Conservation (phyloP, 2,329 filamentous ascomycete species). For the Alternaria sp. region DNA sequence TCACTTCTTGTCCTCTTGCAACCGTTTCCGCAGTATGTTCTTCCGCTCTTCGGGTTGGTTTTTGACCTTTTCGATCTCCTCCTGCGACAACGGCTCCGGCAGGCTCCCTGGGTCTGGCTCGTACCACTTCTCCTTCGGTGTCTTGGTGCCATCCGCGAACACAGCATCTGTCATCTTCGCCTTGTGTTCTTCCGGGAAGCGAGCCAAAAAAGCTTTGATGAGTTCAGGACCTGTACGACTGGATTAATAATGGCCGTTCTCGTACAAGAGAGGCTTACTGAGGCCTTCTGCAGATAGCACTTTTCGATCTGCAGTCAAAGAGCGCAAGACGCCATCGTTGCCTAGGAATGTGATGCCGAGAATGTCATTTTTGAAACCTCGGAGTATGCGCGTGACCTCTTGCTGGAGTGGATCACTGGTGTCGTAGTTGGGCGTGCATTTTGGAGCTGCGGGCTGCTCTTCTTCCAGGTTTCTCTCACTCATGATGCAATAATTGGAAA, state of each 20-base stretch:
- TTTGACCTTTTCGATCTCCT: constrained; percentile 6
- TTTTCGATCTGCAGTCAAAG: constrained; percentile 12
- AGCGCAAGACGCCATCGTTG: constrained; percentile 17
- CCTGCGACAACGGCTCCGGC: constrained; percentile 7
- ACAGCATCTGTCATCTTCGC: not conserved
- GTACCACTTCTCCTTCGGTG: constrained; percentile 14
- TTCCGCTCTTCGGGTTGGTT: constrained; percentile 8
- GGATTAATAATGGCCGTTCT: not conserved
- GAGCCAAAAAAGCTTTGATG: constrained; percentile 1
- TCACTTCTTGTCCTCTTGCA: constrained; percentile 8
- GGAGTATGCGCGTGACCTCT: constrained; percentile 6
- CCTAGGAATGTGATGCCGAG: constrained; percentile 10
- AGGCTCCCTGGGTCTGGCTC: constrained; percentile 4
- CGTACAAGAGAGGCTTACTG: not conserved
- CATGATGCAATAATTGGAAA: not conserved
- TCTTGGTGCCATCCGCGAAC: constrained; percentile 7
- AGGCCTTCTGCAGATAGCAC: constrained; percentile 9
- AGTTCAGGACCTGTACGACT: not conserved
- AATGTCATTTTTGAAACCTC: constrained; percentile 10
- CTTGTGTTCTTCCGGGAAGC: not conserved
- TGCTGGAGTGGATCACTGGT: constrained; percentile 12
- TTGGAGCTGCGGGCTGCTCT: not conserved
- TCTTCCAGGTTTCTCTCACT: not conserved
- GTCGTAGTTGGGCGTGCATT: not conserved
- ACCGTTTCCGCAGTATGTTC: not conserved